Conservation (phyloP, 306 rosid genomes). For the Dalbergia cochinchinensis region DNA sequence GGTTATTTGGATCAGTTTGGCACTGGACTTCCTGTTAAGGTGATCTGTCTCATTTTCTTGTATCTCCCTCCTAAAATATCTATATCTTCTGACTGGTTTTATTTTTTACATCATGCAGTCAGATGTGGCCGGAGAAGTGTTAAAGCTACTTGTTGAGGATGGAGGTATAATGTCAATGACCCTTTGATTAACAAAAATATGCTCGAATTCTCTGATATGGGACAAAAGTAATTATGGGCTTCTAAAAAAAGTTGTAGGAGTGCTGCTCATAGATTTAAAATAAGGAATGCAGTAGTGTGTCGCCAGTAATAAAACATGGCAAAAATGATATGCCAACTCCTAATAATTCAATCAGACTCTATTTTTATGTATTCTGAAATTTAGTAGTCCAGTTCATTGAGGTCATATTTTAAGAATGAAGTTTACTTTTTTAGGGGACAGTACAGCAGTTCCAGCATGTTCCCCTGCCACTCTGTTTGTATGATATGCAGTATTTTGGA, state of each 20-base stretch:
- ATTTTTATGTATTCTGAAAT: conserved; percentile 25
- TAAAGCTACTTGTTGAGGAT: conserved; percentile 84
- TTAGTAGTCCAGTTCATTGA: conserved; percentile 7
- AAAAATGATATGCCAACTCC: conserved; percentile 4
- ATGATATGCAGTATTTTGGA: conserved; percentile 19
- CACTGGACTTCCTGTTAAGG: conserved; percentile 90
- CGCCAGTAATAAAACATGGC: conserved; percentile 25
- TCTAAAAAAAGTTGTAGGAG: not conserved
- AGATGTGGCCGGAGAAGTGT: conserved; percentile 87
- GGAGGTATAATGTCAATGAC: conserved; percentile 74
- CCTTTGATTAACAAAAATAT: conserved; percentile 11
- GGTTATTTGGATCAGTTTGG: conserved; percentile 96
- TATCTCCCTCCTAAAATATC: conserved; percentile 27
- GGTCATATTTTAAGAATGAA: not conserved
- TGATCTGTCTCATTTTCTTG: conserved; percentile 46
- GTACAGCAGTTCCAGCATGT: conserved; percentile 22
- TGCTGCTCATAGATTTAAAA: conserved; percentile 32
- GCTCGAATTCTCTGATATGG: conserved; percentile 15
- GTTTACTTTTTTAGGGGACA: not conserved
- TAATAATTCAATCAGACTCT: conserved; percentile 7
- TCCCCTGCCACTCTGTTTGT: not conserved
- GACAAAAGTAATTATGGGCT: conserved; percentile 21
- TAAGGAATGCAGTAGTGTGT: conserved; percentile 24
- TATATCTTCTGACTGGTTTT: conserved; percentile 47
- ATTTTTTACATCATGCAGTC: conserved; percentile 73